Conservation (phyloP, 108 stramenopile genomes). For the Conticribra guillardii region DNA sequence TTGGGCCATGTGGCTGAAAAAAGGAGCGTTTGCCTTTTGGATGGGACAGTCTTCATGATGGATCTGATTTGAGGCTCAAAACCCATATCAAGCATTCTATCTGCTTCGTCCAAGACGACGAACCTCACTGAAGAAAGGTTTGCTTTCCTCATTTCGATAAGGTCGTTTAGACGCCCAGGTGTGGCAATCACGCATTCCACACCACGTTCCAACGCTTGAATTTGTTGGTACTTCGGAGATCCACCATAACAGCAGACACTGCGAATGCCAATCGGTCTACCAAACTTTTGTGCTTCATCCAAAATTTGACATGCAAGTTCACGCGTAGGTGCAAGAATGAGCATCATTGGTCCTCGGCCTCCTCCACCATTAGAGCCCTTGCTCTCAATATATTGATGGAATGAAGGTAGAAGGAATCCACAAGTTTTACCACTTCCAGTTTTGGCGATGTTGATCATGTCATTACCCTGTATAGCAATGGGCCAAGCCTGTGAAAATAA, state of each 20-base stretch:
- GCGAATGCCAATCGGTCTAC: conserved; percentile 90
- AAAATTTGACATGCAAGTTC: conserved; percentile 98
- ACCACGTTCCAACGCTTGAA: conserved; percentile 83
- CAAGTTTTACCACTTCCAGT: conserved; percentile 97
- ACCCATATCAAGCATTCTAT: conserved; percentile 95
- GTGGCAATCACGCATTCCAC: conserved; percentile 96
- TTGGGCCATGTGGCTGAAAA: conserved; percentile 99
- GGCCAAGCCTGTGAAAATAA: conserved; percentile 75
- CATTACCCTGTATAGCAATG: conserved; percentile 84
- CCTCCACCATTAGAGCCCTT: conserved; percentile 30
- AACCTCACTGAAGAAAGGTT: conserved; percentile 83
- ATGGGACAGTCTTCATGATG: conserved; percentile 88
- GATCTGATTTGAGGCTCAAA: conserved; percentile 99
- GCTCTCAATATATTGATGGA: conserved; percentile 74
- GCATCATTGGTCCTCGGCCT: conserved; percentile 59
- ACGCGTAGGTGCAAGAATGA: conserved; percentile 97
- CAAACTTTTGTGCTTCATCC: conserved; percentile 96
- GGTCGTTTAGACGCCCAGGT: conserved; percentile 97
- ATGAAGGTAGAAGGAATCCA: conserved; percentile 95
- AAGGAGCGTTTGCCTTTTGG: conserved; percentile 91
- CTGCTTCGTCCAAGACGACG: conserved; percentile 71
- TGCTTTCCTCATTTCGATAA: conserved; percentile 94
- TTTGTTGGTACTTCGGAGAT: conserved; percentile 91
- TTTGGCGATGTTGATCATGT: conserved; percentile 98
- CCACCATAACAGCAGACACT: conserved; percentile 98